These are phyloP conservation scores for Debaryomyces udenii DNA, from an alignment of 1,139 yeast species.

Conservation along the genomic window DNA sequence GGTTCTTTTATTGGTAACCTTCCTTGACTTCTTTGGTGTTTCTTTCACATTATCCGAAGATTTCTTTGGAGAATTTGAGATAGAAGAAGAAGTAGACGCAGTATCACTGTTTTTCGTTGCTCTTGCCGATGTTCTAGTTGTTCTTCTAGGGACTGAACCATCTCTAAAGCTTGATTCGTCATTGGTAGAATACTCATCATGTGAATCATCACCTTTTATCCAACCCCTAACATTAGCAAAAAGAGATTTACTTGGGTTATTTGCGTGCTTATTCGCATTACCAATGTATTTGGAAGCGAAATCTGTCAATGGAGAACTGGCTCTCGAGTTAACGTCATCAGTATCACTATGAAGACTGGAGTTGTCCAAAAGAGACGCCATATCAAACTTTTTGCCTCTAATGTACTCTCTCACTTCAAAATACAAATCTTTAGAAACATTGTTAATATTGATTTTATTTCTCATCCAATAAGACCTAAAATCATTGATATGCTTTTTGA, in stretches of 20 bases:
- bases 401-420: constrained; percentile 80
- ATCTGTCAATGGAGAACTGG: constrained; percentile 57
- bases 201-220: constrained; percentile 48
- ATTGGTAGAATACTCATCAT: constrained; percentile 21
- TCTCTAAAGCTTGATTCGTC: constrained; percentile 10
- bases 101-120: constrained; percentile 9
- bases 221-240: constrained; percentile 69
- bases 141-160: constrained; percentile 4
- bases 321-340: constrained; percentile 32
- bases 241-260: constrained; percentile 42
- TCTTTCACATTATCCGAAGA: no score
- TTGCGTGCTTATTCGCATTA: constrained; percentile 51
- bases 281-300: constrained; percentile 66
- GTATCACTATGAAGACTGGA: constrained; percentile 29
- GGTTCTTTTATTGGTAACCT: constrained; percentile 20
- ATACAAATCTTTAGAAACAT: constrained; percentile 78
- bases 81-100: constrained; percentile 9
- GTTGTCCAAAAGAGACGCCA: constrained; percentile 33
- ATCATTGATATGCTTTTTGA: constrained; percentile 85
- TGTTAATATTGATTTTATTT: constrained; percentile 68
- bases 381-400: constrained; percentile 53
- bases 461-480: constrained; percentile 84
- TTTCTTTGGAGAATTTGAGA: constrained; percentile 13
- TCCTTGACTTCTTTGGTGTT: constrained; percentile 17
- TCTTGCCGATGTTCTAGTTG: constrained; percentile 11